Base-by-base conservation (phyloP, 2,329 filamentous ascomycete genomes). In the Calonectria montana region DNA sequence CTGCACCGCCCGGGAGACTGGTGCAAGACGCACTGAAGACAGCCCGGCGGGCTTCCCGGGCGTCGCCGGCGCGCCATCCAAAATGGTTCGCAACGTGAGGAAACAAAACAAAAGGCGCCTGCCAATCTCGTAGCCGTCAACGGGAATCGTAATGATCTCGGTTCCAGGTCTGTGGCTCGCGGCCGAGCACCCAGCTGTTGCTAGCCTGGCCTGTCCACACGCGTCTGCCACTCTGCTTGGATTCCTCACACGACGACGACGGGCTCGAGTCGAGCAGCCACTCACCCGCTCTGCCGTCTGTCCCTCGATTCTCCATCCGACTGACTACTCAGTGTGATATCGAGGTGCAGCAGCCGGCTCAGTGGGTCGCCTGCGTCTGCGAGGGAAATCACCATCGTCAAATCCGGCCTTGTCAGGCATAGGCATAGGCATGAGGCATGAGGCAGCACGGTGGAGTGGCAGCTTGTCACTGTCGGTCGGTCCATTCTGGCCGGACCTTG, bases 401-500 rank as follows among this genome's bases (percentile, higher is more conserved):
- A 70, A 70, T 64, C 67, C 57, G 63, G 66, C 50, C 18, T 45
- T 57, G n/a, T 59, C 31, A 41, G 31, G 47, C 21, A 53, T 50
- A 41, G n/a, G n/a, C n/a, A n/a, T n/a, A n/a, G n/a, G n/a, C n/a
- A n/a, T n/a, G n/a, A n/a, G n/a, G n/a, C 21, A 53, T 48, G 35
- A 53, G 12, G 31, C 29, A 65, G 62, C 27, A 18, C 50, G 45
- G 61, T 65, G 61, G 39, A 59, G 61, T 57, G 50, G 61, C 48
- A 65, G 50, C 35, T 55, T 50, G 50, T 57, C 47, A 27, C 39
- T 43, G 53, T 39, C 47, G 31, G 65, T 78, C 74, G 77, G 75
- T 71, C 74, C 65, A 76, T 73, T 72, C 50, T 72, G 69, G 55
- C 72, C 75, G 74, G 77, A 78, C 69, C 73, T 78, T 77, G 67